Conservation (phyloP, 1,139 yeast genomes). For the Taphrina flavorubra region DNA sequence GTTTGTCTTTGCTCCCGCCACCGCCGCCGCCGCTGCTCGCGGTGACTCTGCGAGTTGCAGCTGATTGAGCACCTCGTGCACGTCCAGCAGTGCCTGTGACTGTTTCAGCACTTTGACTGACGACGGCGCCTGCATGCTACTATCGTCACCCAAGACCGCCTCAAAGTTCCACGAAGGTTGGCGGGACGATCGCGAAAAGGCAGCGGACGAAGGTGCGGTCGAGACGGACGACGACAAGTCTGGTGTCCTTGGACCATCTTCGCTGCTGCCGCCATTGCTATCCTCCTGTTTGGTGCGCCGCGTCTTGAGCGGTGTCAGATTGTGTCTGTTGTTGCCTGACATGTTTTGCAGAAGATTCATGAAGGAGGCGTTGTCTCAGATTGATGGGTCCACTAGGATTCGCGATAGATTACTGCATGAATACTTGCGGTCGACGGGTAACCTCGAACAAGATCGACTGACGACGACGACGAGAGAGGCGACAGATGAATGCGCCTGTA, state of each 20-base stretch:
- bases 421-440: no score
- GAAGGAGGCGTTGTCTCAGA: not conserved
- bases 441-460: no score
- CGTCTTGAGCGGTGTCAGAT: conserved; percentile 12
- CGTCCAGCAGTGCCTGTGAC: conserved; percentile 1
- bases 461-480: no score
- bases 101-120: conserved; percentile 12
- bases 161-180: conserved; percentile 18
- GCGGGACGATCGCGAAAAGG: conserved; percentile 16
- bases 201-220: conserved; percentile 25
- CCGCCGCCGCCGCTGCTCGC: no score
- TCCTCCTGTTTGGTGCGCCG: not conserved
- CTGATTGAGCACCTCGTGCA: conserved; percentile 7
- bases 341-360: not conserved
- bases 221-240: conserved; percentile 17
- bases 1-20: not conserved
- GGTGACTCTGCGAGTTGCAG: conserved; percentile 10
- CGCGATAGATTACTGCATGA: no score
- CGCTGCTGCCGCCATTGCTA: not conserved
- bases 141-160: not conserved
- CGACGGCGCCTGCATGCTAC: conserved; percentile 15
- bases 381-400: not conserved
- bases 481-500: no score
- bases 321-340: conserved; percentile 2
- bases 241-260: conserved; percentile 17